These are phyloP conservation scores for Niebla homalea DNA, from an alignment of 495 filamentous ascomycete species.

Conservation along the genomic window DNA sequence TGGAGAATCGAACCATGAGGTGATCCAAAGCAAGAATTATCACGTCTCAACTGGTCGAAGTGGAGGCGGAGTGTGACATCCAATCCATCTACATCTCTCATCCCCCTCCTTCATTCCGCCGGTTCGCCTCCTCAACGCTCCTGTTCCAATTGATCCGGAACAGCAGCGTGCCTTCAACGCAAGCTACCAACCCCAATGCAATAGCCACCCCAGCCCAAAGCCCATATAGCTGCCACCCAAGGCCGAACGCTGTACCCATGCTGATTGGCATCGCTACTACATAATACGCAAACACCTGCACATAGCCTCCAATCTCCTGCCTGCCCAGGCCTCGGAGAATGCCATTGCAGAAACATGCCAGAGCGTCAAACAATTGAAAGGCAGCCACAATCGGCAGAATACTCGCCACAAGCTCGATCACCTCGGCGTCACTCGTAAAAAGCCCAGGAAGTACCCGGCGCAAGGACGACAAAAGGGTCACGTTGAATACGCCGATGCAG, in stretches of 20 bases:
- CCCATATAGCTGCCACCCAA: slow-evolving; percentile 59
- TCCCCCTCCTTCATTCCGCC: slow-evolving; percentile 49
- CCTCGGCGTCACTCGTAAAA: slow-evolving; percentile 69
- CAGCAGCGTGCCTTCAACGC: slow-evolving; percentile 54
- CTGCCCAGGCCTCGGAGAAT: slow-evolving; percentile 71
- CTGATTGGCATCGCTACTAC: slow-evolving; percentile 71
- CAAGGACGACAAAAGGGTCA: slow-evolving; percentile 48
- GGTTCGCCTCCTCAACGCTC: slow-evolving; percentile 58
- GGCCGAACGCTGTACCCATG: slow-evolving; percentile 57
- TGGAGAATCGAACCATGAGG: neutral
- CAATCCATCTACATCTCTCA: neutral
- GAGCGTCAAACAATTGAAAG: slow-evolving; percentile 78
- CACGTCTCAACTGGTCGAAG: neutral
- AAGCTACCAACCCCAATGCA: slow-evolving; percentile 43
- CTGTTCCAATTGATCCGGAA: slow-evolving; percentile 55
- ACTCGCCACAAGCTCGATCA: slow-evolving; percentile 57
- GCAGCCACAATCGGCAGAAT: slow-evolving; percentile 68
- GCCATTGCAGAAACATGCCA: slow-evolving; percentile 68
- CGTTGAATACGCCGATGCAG: slow-evolving; percentile 64
- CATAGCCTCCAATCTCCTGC: slow-evolving; percentile 79
- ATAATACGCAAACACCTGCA: slow-evolving; percentile 78
- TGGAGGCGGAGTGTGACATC: neutral
- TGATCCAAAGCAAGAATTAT: neutral
- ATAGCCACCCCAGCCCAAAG: slow-evolving; percentile 73
- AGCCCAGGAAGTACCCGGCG: slow-evolving; percentile 58